phyloP scores from a whole-genome alignment of 768 basidiomycete genomes.

The Pulveroboletus sp. region DNA sequence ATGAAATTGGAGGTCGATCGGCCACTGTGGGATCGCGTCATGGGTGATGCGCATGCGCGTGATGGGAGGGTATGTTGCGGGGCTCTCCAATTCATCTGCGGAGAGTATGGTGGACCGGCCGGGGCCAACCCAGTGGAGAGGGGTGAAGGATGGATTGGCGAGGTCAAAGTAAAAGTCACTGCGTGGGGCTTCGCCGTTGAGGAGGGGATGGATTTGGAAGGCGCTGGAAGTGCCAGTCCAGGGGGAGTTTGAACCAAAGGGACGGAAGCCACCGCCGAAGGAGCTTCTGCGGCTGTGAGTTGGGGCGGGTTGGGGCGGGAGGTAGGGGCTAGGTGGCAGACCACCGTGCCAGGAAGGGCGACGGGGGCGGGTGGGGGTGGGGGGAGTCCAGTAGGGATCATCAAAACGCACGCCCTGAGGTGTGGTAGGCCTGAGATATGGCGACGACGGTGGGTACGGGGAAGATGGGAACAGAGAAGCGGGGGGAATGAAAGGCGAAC shows the following conservation, averaged over 20 bases:
- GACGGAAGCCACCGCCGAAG: conserved; percentile 23
- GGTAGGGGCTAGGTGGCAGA: conserved; percentile 23
- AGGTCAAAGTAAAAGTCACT: conserved; percentile 57
- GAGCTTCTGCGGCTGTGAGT: conserved; percentile 23
- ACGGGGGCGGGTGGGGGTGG: conserved; percentile 36
- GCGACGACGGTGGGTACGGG: conserved; percentile 30
- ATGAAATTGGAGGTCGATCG: conserved; percentile 49
- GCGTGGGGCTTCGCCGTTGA: conserved; percentile 50
- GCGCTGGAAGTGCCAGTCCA: conserved; percentile 24
- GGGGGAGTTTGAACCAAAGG: conserved; percentile 23
- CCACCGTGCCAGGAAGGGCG: conserved; percentile 46
- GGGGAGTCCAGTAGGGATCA: conserved; percentile 21
- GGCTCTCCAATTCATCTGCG: conserved; percentile 44
- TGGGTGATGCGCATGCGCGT: conserved; percentile 55
- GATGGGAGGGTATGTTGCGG: conserved; percentile 55
- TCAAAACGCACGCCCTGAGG: conserved; percentile 22
- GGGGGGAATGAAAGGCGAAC: conserved; percentile 45
- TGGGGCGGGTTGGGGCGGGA: conserved; percentile 14
- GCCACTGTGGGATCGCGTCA: conserved; percentile 60
- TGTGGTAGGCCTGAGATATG: conserved; percentile 31
- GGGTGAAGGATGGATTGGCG: conserved; percentile 44
- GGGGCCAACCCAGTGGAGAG: conserved; percentile 38
- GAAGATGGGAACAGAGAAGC: conserved; percentile 36
- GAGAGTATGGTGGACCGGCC: conserved; percentile 40
- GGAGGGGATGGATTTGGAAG: conserved; percentile 29